Percentiles rank a stretch among this genome's conserved stretches.
These are phyloP conservation scores for Microbotryum intermedium DNA, from an alignment of 1,284 basidiomycete species.

Conservation along the genomic window DNA sequence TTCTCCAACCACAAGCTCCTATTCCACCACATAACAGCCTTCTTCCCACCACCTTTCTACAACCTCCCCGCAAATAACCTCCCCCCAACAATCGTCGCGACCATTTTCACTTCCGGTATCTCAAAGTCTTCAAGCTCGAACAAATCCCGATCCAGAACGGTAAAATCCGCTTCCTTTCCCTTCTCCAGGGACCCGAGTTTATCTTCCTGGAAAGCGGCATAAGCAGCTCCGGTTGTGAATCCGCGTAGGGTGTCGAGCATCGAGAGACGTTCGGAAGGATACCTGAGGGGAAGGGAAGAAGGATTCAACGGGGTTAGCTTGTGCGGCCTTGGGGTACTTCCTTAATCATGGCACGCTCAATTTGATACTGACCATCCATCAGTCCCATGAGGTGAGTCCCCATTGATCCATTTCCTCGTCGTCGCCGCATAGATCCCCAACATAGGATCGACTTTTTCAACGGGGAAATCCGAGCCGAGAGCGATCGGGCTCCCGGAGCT, in stretches of 20 bases:
- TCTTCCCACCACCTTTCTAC: no score
- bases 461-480: constrained; percentile 84
- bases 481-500: constrained; percentile 50
- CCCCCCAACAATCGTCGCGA: constrained; percentile 15
- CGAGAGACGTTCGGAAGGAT: constrained; percentile 58
- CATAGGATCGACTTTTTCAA: constrained; percentile 71
- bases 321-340: no score
- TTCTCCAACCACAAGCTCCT: no score
- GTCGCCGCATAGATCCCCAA: constrained; percentile 78
- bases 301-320: not conserved
- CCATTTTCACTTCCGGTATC: not conserved
- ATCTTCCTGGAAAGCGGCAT: constrained; percentile 69
- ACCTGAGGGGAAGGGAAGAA: constrained; percentile 46
- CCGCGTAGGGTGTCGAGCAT: constrained; percentile 56
- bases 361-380: constrained; percentile 71
- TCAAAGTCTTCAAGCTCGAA: constrained; percentile 4
- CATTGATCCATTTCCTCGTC: constrained; percentile 57
- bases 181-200: constrained; percentile 52
- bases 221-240: constrained; percentile 80
- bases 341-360: no score
- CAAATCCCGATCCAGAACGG: constrained; percentile 37
- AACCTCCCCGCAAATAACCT: constrained; percentile 3
- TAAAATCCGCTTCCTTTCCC: constrained; percentile 78
- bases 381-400: constrained; percentile 68
- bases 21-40: no score